A percentile compares a stretch with the other conserved stretches of the same genome.
phyloP scores from a whole-genome alignment of 1,139 yeast genomes.

The Sugiyamaella grinbergsii region DNA sequence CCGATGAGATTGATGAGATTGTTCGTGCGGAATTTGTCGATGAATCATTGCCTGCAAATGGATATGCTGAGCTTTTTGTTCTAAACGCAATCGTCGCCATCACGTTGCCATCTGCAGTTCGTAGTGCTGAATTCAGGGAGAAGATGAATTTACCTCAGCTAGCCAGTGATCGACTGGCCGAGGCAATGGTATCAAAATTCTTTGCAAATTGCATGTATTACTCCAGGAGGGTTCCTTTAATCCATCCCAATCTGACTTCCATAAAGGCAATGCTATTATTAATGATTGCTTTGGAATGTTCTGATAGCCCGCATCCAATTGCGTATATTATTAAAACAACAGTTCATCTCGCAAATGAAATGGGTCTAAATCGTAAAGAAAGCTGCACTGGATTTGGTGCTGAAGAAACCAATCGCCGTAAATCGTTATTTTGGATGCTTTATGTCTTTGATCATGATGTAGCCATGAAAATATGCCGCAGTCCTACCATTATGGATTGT shows the following conservation, averaged over 20 bases:
- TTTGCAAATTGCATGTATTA: slow-evolving; percentile 31
- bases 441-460: slow-evolving; percentile 57
- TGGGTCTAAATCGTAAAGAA: slow-evolving; percentile 67
- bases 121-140: background rate
- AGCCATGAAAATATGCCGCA: slow-evolving; percentile 60
- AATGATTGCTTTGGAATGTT: slow-evolving; percentile 27
- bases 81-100: slow-evolving; percentile 30
- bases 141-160: background rate
- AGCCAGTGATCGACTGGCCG: background rate
- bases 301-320: slow-evolving; percentile 47
- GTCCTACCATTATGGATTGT: slow-evolving; percentile 56
- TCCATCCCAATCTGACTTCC: slow-evolving; percentile 29
- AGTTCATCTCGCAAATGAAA: slow-evolving; percentile 60
- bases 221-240: slow-evolving; percentile 25
- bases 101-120: slow-evolving; percentile 23
- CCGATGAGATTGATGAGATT: slow-evolving; percentile 30
- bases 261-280: slow-evolving; percentile 31
- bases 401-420: slow-evolving; percentile 47
- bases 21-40: slow-evolving; percentile 28
- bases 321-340: slow-evolving; percentile 54
- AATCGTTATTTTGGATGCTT: slow-evolving; percentile 59
- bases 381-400: slow-evolving; percentile 46
- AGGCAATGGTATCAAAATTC: slow-evolving; percentile 1
- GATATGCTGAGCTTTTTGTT: slow-evolving; percentile 33
- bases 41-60: slow-evolving; percentile 25